Conservation (phyloP, 1,139 yeast species). For the Magnusiomyces tetraspermus region DNA sequence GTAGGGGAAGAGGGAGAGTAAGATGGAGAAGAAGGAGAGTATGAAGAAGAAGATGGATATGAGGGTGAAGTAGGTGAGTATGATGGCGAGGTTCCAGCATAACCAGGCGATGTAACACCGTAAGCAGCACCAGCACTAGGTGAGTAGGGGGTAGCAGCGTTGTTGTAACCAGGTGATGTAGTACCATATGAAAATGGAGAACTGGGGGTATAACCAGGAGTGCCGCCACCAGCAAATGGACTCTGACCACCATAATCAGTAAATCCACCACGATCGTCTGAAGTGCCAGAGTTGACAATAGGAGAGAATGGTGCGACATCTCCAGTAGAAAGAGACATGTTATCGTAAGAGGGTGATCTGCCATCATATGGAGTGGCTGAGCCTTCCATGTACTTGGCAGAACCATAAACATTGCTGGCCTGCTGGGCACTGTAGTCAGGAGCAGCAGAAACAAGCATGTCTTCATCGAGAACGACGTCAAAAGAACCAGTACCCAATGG, state of each 20-base stretch:
- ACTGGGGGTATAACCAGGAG: constrained; percentile 56
- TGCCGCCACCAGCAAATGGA: constrained; percentile 38
- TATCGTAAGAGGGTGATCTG: constrained; percentile 61
- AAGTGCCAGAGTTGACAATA: constrained; percentile 74
- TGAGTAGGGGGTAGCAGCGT: constrained; percentile 4
- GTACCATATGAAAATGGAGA: constrained; percentile 51
- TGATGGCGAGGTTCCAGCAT: constrained; percentile 60
- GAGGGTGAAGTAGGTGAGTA: constrained; percentile 61
- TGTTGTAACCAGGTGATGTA: constrained; percentile 41
- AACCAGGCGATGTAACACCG: constrained; percentile 47
- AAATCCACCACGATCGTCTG: constrained; percentile 80
- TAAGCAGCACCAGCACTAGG: constrained; percentile 4
- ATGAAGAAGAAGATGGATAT: constrained; percentile 59
- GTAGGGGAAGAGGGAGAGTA: constrained; percentile 59
- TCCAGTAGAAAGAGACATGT: constrained; percentile 61
- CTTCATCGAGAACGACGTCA: constrained; percentile 91
- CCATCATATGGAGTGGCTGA: constrained; percentile 91
- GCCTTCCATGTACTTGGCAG: constrained; percentile 44
- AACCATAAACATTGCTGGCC: constrained; percentile 17
- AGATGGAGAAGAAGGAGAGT: constrained; percentile 64
- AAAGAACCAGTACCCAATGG: constrained; percentile 98
- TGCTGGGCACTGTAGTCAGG: constrained; percentile 34
- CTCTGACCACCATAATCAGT: constrained; percentile 72
- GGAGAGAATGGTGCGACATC: constrained; percentile 71
- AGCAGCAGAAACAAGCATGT: constrained; percentile 63